phyloP scores from a whole-genome alignment of 148 eudicot species.

The Amaranthus palmeri region DNA sequence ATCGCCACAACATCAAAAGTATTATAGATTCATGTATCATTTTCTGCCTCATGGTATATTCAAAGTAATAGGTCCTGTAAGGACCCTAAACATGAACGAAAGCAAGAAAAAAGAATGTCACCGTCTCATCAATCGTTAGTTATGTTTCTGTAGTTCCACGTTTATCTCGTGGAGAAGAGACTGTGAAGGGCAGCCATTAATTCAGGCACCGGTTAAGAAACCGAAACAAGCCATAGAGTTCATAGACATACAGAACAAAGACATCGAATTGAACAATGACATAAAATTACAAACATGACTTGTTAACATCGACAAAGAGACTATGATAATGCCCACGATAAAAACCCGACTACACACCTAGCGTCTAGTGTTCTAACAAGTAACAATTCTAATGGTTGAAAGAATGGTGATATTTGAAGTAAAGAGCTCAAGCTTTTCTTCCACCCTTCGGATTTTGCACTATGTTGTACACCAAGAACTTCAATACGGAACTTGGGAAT shows the following conservation, averaged over 20 bases:
- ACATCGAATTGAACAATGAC: background rate
- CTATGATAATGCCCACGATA: background rate
- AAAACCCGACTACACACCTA: background rate
- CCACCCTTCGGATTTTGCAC: background rate
- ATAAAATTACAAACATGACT: background rate
- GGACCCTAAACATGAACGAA: too few relatives aligned
- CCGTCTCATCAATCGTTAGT: background rate
- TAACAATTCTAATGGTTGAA: conserved; percentile 12
- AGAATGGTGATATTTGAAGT: conserved; percentile 11
- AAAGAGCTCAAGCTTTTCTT: background rate
- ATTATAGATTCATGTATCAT: too few relatives aligned
- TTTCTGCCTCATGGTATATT: too few relatives aligned
- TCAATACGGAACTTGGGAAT: background rate
- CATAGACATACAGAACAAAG: too few relatives aligned
- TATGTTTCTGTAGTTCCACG: background rate
- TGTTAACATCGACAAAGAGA: background rate
- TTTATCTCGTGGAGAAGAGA: background rate
- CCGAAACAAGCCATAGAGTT: too few relatives aligned
- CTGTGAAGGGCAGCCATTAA: background rate
- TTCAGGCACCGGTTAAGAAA: background rate
- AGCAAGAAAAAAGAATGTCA: too few relatives aligned
- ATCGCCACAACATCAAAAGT: too few relatives aligned
- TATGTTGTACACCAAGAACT: background rate
- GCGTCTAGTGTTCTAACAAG: background rate
- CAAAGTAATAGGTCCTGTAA: too few relatives aligned